Percentiles rank a stretch among this genome's conserved stretches.
Conservation (phyloP, 1,284 basidiomycete species). For the Singerocomus inundabilis region DNA sequence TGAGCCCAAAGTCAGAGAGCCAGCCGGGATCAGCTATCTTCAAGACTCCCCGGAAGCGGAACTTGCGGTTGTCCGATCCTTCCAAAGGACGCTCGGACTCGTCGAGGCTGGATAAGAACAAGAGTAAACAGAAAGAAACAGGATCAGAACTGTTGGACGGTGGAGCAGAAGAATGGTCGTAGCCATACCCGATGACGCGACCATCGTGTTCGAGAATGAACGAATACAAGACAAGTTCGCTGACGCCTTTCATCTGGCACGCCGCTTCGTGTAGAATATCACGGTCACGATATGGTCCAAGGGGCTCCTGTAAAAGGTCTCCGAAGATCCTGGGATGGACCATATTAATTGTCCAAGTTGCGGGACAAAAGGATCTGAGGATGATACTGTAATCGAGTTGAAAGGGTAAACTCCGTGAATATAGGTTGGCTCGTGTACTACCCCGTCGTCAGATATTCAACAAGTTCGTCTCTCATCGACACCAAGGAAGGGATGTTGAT, state of each 20-base stretch:
- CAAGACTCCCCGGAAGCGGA: constrained; percentile 48
- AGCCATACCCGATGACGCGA: constrained; percentile 24
- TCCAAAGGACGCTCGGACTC: constrained; percentile 25
- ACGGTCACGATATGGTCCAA: constrained; percentile 33
- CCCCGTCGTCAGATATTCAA: no score
- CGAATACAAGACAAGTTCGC: constrained; percentile 27
- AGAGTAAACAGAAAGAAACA: not conserved
- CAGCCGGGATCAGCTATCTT: constrained; percentile 43
- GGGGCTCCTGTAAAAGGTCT: constrained; percentile 26
- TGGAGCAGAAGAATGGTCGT: not conserved
- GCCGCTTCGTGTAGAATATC: constrained; percentile 21
- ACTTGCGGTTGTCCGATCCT: constrained; percentile 22
- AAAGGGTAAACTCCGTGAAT: no score
- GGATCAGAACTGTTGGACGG: constrained; percentile 2
- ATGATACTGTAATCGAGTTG: no score
- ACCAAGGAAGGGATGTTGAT: constrained; percentile 1
- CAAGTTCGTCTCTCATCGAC: not conserved
- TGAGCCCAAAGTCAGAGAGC: constrained; percentile 44
- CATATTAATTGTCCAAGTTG: constrained; percentile 13
- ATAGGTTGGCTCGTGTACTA: no score
- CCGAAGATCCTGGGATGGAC: constrained; percentile 17
- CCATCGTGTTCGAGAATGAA: constrained; percentile 30
- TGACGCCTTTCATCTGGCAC: constrained; percentile 16
- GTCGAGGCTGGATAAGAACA: constrained; percentile 24
- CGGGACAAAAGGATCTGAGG: not conserved